phyloP scores from a whole-genome alignment of 352 stramenopile genomes.

The Phytopythium chamaehyphon region DNA sequence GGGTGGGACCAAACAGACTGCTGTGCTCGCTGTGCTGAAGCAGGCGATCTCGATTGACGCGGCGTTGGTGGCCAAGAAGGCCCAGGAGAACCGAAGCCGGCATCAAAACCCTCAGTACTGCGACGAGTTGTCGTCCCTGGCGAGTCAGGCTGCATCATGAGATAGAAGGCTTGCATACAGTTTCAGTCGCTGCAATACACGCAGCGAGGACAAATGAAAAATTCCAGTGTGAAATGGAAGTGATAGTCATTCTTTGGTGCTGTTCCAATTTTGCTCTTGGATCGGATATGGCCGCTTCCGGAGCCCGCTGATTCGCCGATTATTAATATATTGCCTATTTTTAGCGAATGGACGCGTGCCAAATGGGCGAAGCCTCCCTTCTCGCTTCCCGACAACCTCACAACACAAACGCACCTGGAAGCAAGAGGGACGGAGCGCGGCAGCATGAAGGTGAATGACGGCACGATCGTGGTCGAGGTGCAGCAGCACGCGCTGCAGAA shows the following conservation, averaged over 20 bases:
- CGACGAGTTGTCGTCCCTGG: conserved; percentile 56
- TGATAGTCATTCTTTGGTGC: conserved; percentile 21
- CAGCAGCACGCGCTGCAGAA: conserved; percentile 57
- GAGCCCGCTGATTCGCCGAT: conserved; percentile 11
- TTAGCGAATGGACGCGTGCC: conserved; percentile 31
- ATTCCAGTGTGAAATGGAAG: conserved; percentile 27
- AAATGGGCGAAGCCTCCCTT: conserved; percentile 9
- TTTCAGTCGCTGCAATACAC: too few species aligned
- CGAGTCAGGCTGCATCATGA: conserved; percentile 24
- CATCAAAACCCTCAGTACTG: conserved; percentile 72
- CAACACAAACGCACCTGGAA: conserved; percentile 1
- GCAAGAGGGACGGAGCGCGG: conserved; percentile 13
- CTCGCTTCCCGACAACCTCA: conserved; percentile 18
- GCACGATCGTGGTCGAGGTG: conserved; percentile 67
- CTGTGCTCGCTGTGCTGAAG: conserved; percentile 68
- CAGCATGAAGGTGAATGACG: conserved; percentile 62
- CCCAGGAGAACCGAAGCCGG: conserved; percentile 62
- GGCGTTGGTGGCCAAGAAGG: conserved; percentile 60
- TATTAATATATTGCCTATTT: conserved; percentile 12
- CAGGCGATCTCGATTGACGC: conserved; percentile 59
- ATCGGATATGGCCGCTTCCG: background rate
- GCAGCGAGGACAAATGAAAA: too few species aligned
- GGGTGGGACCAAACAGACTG: conserved; percentile 27
- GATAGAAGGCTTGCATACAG: background rate
- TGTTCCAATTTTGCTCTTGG: background rate